phyloP scores from a whole-genome alignment of 2,329 filamentous ascomycete genomes.

The Aspergillus flavus region DNA sequence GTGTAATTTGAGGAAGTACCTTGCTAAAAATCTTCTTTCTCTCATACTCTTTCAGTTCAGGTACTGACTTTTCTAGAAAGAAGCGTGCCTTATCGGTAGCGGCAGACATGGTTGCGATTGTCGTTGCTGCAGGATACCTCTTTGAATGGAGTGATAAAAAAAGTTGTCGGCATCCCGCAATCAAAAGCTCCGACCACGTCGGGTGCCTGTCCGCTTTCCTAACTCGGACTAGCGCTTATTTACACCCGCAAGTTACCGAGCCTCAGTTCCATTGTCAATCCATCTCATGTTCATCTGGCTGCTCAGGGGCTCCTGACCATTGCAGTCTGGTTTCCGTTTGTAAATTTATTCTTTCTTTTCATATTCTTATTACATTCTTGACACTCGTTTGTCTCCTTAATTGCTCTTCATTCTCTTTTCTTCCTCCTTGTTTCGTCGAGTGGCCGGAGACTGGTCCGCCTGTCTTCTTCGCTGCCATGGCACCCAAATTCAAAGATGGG shows the following conservation, averaged over 20 bases:
- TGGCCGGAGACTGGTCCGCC: slow-evolving; percentile 20
- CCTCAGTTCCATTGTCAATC: slow-evolving; percentile 21
- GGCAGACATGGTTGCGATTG: slow-evolving; percentile 65
- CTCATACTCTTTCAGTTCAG: slow-evolving; percentile 89
- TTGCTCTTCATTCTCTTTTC: slow-evolving; percentile 20
- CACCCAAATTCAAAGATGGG: slow-evolving; percentile 64
- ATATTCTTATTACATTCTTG: slow-evolving; percentile 29
- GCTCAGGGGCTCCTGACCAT: slow-evolving; percentile 31
- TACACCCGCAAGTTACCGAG: slow-evolving; percentile 21
- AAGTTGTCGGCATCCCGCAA: slow-evolving; percentile 37
- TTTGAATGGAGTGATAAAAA: slow-evolving; percentile 31
- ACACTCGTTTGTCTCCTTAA: slow-evolving; percentile 26
- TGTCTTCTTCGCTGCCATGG: slow-evolving; percentile 51
- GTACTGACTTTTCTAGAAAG: slow-evolving; percentile 88
- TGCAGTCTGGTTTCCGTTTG: slow-evolving; percentile 20
- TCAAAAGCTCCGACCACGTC: slow-evolving; percentile 22
- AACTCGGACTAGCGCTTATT: slow-evolving; percentile 20
- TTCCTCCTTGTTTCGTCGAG: slow-evolving; percentile 12
- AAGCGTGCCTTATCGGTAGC: slow-evolving; percentile 93
- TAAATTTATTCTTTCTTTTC: slow-evolving; percentile 25
- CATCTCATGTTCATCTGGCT: slow-evolving; percentile 29
- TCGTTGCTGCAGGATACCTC: not conserved
- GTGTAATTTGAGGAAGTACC: slow-evolving; percentile 47
- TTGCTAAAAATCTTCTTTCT: slow-evolving; percentile 87
- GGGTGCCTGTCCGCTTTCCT: slow-evolving; percentile 19